Evolutionary conservation across 208 protist genomes (phyloP).

Genomic region (Herpetomonas samuelpessoai): DNA sequence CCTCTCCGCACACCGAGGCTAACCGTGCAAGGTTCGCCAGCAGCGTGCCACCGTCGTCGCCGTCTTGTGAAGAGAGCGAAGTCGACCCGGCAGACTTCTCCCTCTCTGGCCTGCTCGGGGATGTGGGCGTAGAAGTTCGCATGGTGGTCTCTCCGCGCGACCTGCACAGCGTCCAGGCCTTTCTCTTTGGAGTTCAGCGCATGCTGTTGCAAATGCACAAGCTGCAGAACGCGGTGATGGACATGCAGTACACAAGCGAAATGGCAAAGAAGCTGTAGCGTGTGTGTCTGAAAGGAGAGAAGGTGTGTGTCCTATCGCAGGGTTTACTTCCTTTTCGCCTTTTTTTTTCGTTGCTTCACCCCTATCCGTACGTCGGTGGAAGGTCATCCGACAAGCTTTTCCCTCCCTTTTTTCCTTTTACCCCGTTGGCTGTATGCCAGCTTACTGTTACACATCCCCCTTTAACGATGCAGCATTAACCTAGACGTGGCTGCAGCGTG

Average conservation of each 20-base stretch:
- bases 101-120: background rate
- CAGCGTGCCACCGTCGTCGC: too few species aligned
- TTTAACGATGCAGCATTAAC: too few species aligned
- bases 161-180: conserved; percentile 85
- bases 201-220: conserved; percentile 63
- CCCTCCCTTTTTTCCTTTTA: too few species aligned
- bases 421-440: too few species aligned
- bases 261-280: conserved; percentile 69
- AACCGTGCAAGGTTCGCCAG: too few species aligned
- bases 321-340: background rate
- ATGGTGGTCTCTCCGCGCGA: conserved; percentile 75
- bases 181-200: conserved; percentile 70
- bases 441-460: too few species aligned
- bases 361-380: background rate
- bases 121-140: background rate
- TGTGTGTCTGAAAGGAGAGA: background rate
- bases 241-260: conserved; percentile 65
- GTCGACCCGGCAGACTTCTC: background rate
- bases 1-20: too few species aligned
- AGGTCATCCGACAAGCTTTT: too few species aligned
- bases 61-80: background rate
- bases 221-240: conserved; percentile 67
- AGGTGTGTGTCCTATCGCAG: conserved; percentile 1
- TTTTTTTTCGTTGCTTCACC: conserved; percentile 9
- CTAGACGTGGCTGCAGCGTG: too few species aligned